Percentiles rank a stretch among this genome's conserved stretches.
Evolutionary conservation across 2,329 filamentous ascomycete species (phyloP).

Genomic region (Talaromyces amestolkiae): DNA sequence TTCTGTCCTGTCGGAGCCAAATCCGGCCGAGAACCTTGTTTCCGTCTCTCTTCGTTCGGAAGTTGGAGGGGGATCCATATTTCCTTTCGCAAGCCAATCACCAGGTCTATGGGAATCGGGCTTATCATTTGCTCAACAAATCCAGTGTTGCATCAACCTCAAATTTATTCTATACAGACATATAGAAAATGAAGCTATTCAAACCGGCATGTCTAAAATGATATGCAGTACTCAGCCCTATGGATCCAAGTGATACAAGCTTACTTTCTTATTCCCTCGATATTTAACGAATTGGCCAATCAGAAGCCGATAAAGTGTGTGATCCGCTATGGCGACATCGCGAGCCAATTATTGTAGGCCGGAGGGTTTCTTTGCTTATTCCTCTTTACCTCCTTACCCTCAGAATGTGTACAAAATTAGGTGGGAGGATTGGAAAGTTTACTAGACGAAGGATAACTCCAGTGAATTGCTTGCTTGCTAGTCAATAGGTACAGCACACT

Average conservation of each 20-base stretch:
- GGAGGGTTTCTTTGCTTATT: not conserved
- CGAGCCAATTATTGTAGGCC: slow-evolving; percentile 12
- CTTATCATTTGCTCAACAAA: not conserved
- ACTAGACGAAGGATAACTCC: not conserved
- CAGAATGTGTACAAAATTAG: not conserved
- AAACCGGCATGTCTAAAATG: not conserved
- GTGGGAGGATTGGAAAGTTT: not conserved
- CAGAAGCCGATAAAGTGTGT: not conserved
- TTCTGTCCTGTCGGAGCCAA: not conserved
- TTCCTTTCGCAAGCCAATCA: not conserved
- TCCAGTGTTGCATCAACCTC: not conserved
- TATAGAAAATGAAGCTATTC: not conserved
- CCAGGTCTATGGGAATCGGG: not conserved
- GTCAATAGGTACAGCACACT: not conserved
- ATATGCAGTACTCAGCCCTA: slow-evolving; percentile 9
- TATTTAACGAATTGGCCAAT: slow-evolving; percentile 1
- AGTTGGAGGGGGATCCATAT: not conserved
- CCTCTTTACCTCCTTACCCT: not conserved
- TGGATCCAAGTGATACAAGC: slow-evolving; percentile 9
- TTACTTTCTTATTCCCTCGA: not conserved
- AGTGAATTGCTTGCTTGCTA: not conserved
- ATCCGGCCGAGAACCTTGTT: not conserved
- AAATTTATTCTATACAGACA: not conserved
- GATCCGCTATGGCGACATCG: slow-evolving; percentile 21
- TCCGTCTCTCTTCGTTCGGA: not conserved